Evolutionary conservation across 2,329 filamentous ascomycete species (phyloP).

Genomic region (Penicillium crustosum): DNA sequence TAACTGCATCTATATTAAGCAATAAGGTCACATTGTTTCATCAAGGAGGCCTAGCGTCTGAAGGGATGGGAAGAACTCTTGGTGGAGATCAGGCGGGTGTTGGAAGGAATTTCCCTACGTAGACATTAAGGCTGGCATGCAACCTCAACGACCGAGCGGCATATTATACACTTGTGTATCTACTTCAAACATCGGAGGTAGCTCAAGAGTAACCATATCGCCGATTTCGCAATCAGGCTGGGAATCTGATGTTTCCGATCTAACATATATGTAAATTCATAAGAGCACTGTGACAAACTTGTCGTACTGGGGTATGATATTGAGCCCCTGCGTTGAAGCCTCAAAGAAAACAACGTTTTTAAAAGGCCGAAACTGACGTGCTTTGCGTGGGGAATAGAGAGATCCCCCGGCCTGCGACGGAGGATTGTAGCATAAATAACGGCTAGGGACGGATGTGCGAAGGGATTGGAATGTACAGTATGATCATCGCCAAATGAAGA

Average conservation of each 20-base stretch:
- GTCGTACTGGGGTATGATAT: neutral
- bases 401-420: conserved; percentile 9
- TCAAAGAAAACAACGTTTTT: neutral
- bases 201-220: neutral
- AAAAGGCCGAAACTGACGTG: conserved; percentile 19
- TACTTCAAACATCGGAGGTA: neutral
- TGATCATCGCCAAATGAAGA: neutral
- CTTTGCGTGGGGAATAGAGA: conserved; percentile 20
- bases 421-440: conserved; percentile 9
- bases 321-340: conserved; percentile 2
- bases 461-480: conserved; percentile 23
- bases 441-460: conserved; percentile 18
- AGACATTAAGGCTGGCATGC: conserved; percentile 13
- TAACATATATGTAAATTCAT: neutral
- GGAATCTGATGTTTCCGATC: neutral
- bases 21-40: conserved; percentile 17
- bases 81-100: conserved; percentile 14
- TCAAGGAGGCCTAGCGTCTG: conserved; percentile 6
- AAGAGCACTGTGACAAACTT: no score
- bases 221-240: conserved; percentile 3
- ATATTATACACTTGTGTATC: conserved; percentile 1
- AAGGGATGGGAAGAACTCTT: conserved; percentile 17
- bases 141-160: neutral
- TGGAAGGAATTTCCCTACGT: conserved; percentile 17
- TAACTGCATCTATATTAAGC: conserved; percentile 4